phyloP scores from a whole-genome alignment of 768 basidiomycete genomes.

The Zangia roseola region DNA sequence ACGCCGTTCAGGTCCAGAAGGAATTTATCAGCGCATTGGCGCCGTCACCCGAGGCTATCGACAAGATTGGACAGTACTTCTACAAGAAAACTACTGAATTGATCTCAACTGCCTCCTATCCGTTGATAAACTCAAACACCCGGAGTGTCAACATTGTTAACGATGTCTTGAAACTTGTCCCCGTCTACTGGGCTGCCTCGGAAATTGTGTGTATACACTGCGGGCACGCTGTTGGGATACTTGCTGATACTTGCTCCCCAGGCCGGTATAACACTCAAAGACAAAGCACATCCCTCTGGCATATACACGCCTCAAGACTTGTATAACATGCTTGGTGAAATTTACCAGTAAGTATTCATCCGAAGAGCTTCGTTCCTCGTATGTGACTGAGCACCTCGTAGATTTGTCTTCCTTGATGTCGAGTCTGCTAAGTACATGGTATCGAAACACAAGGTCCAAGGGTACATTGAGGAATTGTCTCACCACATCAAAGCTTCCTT shows the following conservation, averaged over 20 bases:
- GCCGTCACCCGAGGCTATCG: constrained; percentile 45
- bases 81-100: constrained; percentile 60
- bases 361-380: neutral
- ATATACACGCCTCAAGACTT: constrained; percentile 61
- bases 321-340: constrained; percentile 61
- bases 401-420: constrained; percentile 75
- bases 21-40: constrained; percentile 51
- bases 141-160: constrained; percentile 63
- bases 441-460: constrained; percentile 48
- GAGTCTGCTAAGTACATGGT: constrained; percentile 59
- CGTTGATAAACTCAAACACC: constrained; percentile 53
- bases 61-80: constrained; percentile 61
- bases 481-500: constrained; percentile 55
- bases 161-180: constrained; percentile 63
- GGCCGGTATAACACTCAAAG: constrained; percentile 75
- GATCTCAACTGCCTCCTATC: constrained; percentile 52
- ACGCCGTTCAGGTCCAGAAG: constrained; percentile 36
- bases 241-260: constrained; percentile 26
- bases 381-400: constrained; percentile 26
- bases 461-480: constrained; percentile 52
- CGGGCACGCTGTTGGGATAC: no score
- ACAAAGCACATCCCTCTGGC: constrained; percentile 50
- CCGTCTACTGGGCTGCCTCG: constrained; percentile 66
- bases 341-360: constrained; percentile 54
- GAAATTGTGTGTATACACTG: constrained; percentile 54